Conservation (phyloP, 257 asterid species). For the Solanum verrucosum region DNA sequence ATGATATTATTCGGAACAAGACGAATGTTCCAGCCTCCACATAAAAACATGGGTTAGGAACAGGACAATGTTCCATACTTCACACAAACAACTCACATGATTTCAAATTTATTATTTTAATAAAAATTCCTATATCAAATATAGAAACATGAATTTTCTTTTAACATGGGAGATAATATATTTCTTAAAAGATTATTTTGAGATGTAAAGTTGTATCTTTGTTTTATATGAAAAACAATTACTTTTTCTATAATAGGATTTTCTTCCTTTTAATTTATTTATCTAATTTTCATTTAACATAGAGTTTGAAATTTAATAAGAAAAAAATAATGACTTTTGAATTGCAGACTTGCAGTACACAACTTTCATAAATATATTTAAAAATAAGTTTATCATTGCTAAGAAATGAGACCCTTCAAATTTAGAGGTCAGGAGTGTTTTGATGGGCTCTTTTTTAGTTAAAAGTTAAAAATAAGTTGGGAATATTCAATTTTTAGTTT, state of each 20-base stretch:
- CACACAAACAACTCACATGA: background rate
- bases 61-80: background rate
- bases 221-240: background rate
- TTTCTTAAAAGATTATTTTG: background rate
- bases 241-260: too few species aligned
- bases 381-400: background rate
- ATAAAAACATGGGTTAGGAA: background rate
- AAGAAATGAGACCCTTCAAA: too few species aligned
- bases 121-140: background rate
- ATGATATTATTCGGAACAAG: background rate
- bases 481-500: too few species aligned
- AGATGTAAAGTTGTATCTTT: background rate
- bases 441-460: too few species aligned
- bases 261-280: background rate
- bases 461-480: too few species aligned
- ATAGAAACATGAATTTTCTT: background rate
- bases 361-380: background rate
- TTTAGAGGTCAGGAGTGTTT: too few species aligned
- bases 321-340: background rate
- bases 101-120: background rate
- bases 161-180: background rate
- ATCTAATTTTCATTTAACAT: background rate
- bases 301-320: too few species aligned
- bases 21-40: background rate
- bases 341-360: background rate